Conservation (phyloP, 2,329 filamentous ascomycete genomes). For the Paraphoma sp. region DNA sequence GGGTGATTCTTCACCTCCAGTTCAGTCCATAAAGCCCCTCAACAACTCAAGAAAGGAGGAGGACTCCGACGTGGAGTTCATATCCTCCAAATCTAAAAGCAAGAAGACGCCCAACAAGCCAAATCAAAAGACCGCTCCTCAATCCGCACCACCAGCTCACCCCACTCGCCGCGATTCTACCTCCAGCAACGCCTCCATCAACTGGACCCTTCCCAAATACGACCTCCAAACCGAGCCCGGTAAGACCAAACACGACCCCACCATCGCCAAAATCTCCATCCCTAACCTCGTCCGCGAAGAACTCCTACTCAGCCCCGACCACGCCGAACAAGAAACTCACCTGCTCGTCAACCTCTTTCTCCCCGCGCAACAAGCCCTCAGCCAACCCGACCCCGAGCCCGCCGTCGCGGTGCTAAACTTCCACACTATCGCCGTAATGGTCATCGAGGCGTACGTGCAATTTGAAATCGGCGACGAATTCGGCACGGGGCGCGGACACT, state of each 20-base stretch:
- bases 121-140: neutral
- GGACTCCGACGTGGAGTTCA: neutral
- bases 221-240: conserved; percentile 19
- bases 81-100: neutral
- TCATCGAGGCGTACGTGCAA: conserved; percentile 35
- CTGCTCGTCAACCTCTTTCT: conserved; percentile 40
- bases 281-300: conserved; percentile 46
- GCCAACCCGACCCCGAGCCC: conserved; percentile 24
- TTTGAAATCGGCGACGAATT: conserved; percentile 35
- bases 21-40: neutral
- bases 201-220: conserved; percentile 28
- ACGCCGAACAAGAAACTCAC: conserved; percentile 28
- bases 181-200: conserved; percentile 2
- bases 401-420: conserved; percentile 39
- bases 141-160: neutral
- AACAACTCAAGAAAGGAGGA: neutral
- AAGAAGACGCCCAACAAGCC: conserved; percentile 1
- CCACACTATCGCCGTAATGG: conserved; percentile 41
- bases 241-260: conserved; percentile 11
- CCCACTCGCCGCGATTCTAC: neutral
- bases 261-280: conserved; percentile 43
- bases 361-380: conserved; percentile 27
- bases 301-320: conserved; percentile 34
- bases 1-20: neutral
- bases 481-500: conserved; percentile 15